Conservation (phyloP, 192 early-diverging fungal genomes). For the Chytriomyces hyalinus region DNA sequence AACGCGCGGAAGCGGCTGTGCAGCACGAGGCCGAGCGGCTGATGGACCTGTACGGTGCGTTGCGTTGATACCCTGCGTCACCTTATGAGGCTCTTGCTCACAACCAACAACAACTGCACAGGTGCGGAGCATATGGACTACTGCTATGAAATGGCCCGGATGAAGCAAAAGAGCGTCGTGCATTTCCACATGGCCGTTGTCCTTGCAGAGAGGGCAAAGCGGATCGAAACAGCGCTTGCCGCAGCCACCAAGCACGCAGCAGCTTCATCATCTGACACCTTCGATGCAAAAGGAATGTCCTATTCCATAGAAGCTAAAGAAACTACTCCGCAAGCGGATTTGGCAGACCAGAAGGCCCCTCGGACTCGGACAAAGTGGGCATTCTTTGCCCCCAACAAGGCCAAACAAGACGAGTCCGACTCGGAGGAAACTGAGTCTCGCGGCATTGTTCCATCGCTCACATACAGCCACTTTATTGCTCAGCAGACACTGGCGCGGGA, state of each 20-base stretch:
- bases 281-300: neutral
- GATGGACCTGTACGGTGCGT: neutral
- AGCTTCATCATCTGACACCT: neutral
- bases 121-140: neutral
- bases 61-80: neutral
- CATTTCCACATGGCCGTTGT: neutral
- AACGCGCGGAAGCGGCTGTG: neutral
- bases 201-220: neutral
- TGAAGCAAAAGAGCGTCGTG: neutral
- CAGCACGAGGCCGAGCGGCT: neutral
- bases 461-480: neutral
- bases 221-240: neutral
- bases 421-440: neutral
- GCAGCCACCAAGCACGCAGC: neutral
- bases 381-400: neutral
- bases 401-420: neutral
- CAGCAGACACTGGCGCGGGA: neutral
- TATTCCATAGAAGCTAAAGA: too few relatives aligned
- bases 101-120: neutral
- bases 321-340: neutral
- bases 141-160: neutral
- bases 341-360: neutral
- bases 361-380: neutral
- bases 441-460: neutral
- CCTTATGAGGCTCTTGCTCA: too few relatives aligned